Evolutionary conservation across 2,329 filamentous ascomycete species (phyloP).

Genomic region (Xylaria sp.): DNA sequence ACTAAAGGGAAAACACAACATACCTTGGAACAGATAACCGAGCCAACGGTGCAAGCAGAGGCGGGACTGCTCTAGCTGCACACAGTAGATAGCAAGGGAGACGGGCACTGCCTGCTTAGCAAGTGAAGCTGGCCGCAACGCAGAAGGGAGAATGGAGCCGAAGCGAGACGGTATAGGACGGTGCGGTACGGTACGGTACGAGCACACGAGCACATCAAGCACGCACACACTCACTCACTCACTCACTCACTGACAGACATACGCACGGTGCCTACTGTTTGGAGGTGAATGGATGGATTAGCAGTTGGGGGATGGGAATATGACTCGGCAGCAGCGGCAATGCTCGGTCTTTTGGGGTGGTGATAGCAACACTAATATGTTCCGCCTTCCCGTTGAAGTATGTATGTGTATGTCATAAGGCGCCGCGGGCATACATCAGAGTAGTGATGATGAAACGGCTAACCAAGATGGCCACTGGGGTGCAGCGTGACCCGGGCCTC

Average conservation of each 20-base stretch:
- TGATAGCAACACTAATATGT: slow-evolving; percentile 16
- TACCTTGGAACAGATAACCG: slow-evolving; percentile 42
- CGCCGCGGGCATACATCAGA: slow-evolving; percentile 2
- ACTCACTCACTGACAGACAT: neutral
- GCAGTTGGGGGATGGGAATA: slow-evolving; percentile 17
- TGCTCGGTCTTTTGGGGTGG: slow-evolving; percentile 26
- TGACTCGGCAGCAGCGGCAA: slow-evolving; percentile 30
- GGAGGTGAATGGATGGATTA: slow-evolving; percentile 15
- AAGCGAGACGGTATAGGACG: slow-evolving; percentile 12
- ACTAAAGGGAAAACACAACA: slow-evolving; percentile 38
- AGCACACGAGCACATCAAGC: slow-evolving; percentile 19
- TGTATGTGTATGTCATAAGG: slow-evolving; percentile 22
- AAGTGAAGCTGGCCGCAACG: neutral
- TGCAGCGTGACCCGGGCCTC: slow-evolving; percentile 21
- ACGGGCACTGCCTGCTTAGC: slow-evolving; percentile 16
- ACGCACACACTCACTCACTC: neutral
- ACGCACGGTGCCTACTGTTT: slow-evolving; percentile 22
- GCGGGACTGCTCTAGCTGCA: slow-evolving; percentile 23
- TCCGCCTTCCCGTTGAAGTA: slow-evolving; percentile 24
- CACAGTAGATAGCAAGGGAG: slow-evolving; percentile 14
- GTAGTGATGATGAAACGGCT: slow-evolving; percentile 10
- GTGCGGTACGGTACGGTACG: neutral
- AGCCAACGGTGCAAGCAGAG: slow-evolving; percentile 32
- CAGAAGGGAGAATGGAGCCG: neutral
- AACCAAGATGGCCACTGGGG: slow-evolving; percentile 5